Evolutionary conservation across 495 filamentous ascomycete genomes (phyloP), one percentile per base, ranked within the genome.

Genomic region (Hyaloscypha bicolor): DNA sequence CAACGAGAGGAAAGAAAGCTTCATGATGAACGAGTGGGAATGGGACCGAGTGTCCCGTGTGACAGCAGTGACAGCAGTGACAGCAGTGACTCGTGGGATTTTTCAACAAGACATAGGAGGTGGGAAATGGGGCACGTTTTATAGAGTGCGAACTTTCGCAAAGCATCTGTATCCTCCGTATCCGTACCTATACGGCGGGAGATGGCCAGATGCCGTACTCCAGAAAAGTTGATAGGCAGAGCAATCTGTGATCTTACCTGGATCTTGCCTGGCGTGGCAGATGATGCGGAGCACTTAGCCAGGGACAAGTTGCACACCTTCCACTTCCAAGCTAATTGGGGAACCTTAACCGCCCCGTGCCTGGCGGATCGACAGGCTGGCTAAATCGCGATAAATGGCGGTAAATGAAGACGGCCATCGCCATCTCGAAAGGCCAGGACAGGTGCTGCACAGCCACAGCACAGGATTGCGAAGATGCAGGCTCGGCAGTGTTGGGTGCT

Each of bases 11-110:
- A 62, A 21, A 48, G 59, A 6, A n/a, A 62, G 21, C 39, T 62
- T 62, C 59, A 62, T 62, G 21, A 8, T 62, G 59, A 57, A 48
- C 11, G 42, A 48, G 42, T 4, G 42, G 42, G 16, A 16, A 12
- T 4, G 42, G 42, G 16, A 12, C 42, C 16, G 42, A 16, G 16
- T 19, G 42, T 48, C 42, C 42, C 2, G 16, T 11, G 9, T 19
- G 16, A 48, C 11, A 48, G 4, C 42, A 19, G 16, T 48, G 16
- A 14, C 42, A n/a, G n/a, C n/a, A n/a, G 9, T 19, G 16, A 48
- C 11, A 48, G 4, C 42, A 19, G 16, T 48, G 16, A 14, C 42
- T 16, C 42, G 4, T 4, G 9, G 42, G 4, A 48, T 11, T 48
- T 11, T 48, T 2, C 8, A 48, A 16, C 8, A 12, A 19, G 16